Base-by-base conservation (phyloP, 352 stramenopile genomes). In the Pythium brassicae region DNA sequence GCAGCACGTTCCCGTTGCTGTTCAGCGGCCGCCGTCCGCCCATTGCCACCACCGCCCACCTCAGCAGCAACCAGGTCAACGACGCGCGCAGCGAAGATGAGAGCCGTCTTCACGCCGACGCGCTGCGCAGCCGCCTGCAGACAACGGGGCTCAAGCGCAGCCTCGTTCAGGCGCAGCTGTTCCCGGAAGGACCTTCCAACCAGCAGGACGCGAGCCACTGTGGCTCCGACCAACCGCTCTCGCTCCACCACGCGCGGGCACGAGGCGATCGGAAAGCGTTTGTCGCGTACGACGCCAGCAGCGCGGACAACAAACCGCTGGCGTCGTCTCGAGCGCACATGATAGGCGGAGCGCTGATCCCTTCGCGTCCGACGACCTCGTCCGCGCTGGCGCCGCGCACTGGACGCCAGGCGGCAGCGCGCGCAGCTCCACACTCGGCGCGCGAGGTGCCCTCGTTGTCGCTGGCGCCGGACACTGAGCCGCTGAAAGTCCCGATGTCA, bases 111-210 rank as follows among this genome's bases (percentile, higher is more conserved):
- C 46, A 27, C 19, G 52, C 51, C 15, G 53, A 53, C 10, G n/a
- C 55, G 1, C 49, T 90, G 19, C 53, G 65, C 0, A 63, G 78
- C 17, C 70, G 82, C 9, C 62, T 92, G 8, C 79, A 87, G 22
- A 72, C 76, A n/a, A 74, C 68, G 6, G 82, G 82, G 0, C 34
- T 89, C 23, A 80, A 85, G 50, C 69, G 75, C 8, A 87, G 69
- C 43, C 67, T 87, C 25, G 69, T 80, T 2, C 72, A 89, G 39
- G 66, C 76, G 4, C 70, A 76, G 55, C 25, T 87, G 19, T 75
- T 83, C 57, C 73, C 66, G 11, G 46, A 66, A n/a, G n/a, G n/a
- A 14, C 29, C 44, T 23, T 52, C 42, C 4, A 62, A 47, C 29
- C 66, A 77, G 19, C 59, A 63, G 39, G 23, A 53, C 7, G 37